Percentiles rank a stretch among this genome's conserved stretches.
phyloP scores from a whole-genome alignment of 345 rosid species.

The Melastoma malabathricum region DNA sequence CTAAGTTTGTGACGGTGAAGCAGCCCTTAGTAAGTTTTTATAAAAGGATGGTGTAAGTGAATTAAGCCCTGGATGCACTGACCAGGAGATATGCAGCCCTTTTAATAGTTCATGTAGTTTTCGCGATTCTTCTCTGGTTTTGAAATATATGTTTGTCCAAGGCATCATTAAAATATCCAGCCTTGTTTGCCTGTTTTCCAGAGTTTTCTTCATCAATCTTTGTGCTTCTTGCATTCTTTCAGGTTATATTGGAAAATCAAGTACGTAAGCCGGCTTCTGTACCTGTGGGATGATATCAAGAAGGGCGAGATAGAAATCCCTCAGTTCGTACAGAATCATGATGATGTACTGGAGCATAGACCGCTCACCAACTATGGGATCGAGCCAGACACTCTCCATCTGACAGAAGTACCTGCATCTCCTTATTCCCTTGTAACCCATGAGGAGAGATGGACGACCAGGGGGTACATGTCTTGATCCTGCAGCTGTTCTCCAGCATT shows the following conservation, averaged over 20 bases:
- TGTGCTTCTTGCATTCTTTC: conserved; percentile 7
- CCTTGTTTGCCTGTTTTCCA: neutral
- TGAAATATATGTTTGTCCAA: too few species aligned
- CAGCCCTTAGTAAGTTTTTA: too few species aligned
- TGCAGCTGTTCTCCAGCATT: neutral
- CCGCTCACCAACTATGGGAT: conserved; percentile 89
- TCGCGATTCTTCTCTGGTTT: too few species aligned
- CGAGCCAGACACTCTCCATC: conserved; percentile 67
- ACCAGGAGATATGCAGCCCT: too few species aligned
- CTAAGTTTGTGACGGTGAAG: too few species aligned
- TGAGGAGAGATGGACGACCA: conserved; percentile 51
- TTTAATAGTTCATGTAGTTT: too few species aligned
- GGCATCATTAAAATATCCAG: neutral
- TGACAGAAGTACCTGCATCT: conserved; percentile 43
- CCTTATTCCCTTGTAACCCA: conserved; percentile 45
- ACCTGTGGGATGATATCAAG: conserved; percentile 73
- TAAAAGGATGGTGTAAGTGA: too few species aligned
- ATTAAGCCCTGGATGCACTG: too few species aligned
- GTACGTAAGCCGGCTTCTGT: conserved; percentile 81
- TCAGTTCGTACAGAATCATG: conserved; percentile 62
- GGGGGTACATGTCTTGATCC: conserved; percentile 25
- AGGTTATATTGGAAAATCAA: conserved; percentile 86
- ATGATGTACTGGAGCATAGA: conserved; percentile 72
- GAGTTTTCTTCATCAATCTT: neutral
- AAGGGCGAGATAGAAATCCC: conserved; percentile 83